Evolutionary conservation across 202 grass and related monocot genomes (phyloP).

Genomic region (Alloteropsis angusta): DNA sequence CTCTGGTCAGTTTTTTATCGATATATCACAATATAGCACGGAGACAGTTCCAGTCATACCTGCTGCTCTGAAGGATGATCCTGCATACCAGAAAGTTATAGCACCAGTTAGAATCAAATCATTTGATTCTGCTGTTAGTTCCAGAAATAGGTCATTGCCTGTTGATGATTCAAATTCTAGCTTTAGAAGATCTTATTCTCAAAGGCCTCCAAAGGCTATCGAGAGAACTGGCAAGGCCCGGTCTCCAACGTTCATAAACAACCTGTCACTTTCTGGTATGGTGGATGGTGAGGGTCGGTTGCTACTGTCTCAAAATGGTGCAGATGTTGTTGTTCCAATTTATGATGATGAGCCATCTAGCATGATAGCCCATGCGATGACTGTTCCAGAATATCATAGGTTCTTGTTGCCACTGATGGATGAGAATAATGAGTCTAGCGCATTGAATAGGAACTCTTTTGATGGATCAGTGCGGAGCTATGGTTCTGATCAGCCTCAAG

Average conservation of each 20-base stretch:
- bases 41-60: slow-evolving; percentile 34
- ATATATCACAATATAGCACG: slow-evolving; percentile 28
- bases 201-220: slow-evolving; percentile 49
- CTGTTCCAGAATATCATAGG: slow-evolving; percentile 52
- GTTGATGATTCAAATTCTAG: slow-evolving; percentile 31
- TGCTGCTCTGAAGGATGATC: slow-evolving; percentile 34
- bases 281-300: slow-evolving; percentile 50
- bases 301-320: slow-evolving; percentile 31
- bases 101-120: slow-evolving; percentile 65
- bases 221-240: slow-evolving; percentile 40
- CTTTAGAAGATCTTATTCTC: slow-evolving; percentile 84
- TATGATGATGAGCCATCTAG: slow-evolving; percentile 88
- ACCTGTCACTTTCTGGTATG: slow-evolving; percentile 38
- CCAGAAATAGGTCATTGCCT: slow-evolving; percentile 31
- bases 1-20: slow-evolving; percentile 32
- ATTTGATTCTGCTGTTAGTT: slow-evolving; percentile 61
- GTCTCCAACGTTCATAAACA: slow-evolving; percentile 34
- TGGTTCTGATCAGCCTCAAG: slow-evolving; percentile 38
- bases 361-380: slow-evolving; percentile 91
- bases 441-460: slow-evolving; percentile 13
- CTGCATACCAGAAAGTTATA: slow-evolving; percentile 41
- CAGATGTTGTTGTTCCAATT: slow-evolving; percentile 63
- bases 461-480: slow-evolving; percentile 16
- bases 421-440: slow-evolving; percentile 24
- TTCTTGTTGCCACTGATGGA: slow-evolving; percentile 41